Base-by-base conservation (phyloP, 2,329 filamentous ascomycete species). In the Cordyceps farinosa region DNA sequence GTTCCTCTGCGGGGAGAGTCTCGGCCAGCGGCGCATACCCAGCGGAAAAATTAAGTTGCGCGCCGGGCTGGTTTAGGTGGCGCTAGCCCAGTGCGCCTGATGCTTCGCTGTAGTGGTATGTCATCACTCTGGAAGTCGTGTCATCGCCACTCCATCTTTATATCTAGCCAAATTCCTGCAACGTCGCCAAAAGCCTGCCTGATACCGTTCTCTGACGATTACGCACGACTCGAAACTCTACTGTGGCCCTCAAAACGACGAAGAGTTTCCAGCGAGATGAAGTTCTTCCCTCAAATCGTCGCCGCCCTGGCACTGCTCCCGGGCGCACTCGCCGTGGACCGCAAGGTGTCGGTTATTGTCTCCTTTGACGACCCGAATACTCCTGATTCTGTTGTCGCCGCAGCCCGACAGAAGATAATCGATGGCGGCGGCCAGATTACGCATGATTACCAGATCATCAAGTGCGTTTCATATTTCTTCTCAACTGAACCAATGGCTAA, bases 371-470 rank as follows among this genome's bases (percentile, higher is more conserved):
- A 87, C 58, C 82, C 85, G 54, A 89, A 87, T 15, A 69, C 78
- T 3, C 88, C 91, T 27, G 79, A 89, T 66, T 82, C 80, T 42
- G 79, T 96, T 42, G 75, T 97, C 38, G 78, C 87, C 29, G 76
- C 90, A 62, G 92, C 91, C 51, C 95, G 89, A 80, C 77, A 88
- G 48, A 84, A 85, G 2, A 87, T 97, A 69, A 76, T 81, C 59
- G 80, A 87, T 52, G 87, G 87, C 45, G 90, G 90, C 56, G 91
- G 91, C 45, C 77, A 84, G 56, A 91, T 97, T 69, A 95, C 90
- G 29, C 91, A 96, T 78, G 84, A 88, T 71, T 95, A 91, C 75
- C 78, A 79, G 53, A 72, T 87, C 64, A 84, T 88, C 75, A 85
- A 86, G 89, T 92, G 82, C 73, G 87, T 68, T 51, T 62, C 60